Conservation (phyloP, 2,329 filamentous ascomycete genomes). For the Microsporum audouinii region DNA sequence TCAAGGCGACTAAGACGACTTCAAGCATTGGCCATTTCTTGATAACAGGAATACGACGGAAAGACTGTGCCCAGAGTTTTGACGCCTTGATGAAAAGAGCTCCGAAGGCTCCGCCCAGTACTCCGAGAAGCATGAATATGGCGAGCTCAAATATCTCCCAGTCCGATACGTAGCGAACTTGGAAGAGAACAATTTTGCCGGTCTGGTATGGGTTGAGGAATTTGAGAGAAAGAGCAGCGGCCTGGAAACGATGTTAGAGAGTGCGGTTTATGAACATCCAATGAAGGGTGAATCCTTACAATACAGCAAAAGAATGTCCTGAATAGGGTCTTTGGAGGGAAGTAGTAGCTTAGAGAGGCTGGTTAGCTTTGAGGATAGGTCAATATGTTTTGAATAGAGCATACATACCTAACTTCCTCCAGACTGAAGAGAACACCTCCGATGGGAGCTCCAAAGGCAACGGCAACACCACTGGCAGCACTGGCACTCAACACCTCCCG, state of each 20-base stretch:
- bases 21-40: conserved; percentile 77
- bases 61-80: conserved; percentile 75
- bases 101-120: conserved; percentile 72
- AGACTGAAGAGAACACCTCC: conserved; percentile 89
- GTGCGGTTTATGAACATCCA: background rate
- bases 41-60: conserved; percentile 68
- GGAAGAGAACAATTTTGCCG: conserved; percentile 90
- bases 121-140: conserved; percentile 73
- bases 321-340: conserved; percentile 93
- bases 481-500: conserved; percentile 87
- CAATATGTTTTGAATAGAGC: background rate
- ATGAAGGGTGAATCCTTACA: conserved; percentile 33
- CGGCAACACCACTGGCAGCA: conserved; percentile 81
- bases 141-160: conserved; percentile 90
- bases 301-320: conserved; percentile 98
- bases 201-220: conserved; percentile 95
- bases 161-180: conserved; percentile 79
- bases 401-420: conserved; percentile 62
- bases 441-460: conserved; percentile 86
- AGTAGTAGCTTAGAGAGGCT: conserved; percentile 60
- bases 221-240: conserved; percentile 77
- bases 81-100: conserved; percentile 96
- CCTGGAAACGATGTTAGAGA: conserved; percentile 18
- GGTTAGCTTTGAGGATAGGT: background rate
- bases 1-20: conserved; percentile 71